Evolutionary conservation across 495 filamentous ascomycete species (phyloP).

Genomic region (Astrothelium macrocarpum): DNA sequence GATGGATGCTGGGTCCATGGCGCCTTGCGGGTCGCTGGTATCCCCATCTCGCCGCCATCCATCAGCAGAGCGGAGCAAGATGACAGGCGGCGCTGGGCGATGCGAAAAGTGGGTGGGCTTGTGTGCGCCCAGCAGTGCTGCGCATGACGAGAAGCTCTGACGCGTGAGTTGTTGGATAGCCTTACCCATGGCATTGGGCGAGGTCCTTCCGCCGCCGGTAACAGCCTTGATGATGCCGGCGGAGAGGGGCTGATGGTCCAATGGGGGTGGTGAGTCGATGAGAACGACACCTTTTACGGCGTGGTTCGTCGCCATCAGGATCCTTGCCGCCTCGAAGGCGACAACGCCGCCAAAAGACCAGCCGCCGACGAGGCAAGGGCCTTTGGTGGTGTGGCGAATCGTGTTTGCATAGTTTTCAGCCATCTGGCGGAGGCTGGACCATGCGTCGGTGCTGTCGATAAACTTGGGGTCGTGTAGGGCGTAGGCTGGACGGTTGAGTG

Average conservation of each 20-base stretch:
- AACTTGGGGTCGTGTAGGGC: constrained; percentile 9
- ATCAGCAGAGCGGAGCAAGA: constrained; percentile 1
- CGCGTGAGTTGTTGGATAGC: not conserved
- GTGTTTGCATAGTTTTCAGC: constrained; percentile 1
- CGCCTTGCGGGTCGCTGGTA: constrained; percentile 13
- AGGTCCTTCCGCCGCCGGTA: constrained; percentile 6
- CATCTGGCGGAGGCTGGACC: constrained; percentile 7
- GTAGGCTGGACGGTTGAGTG: constrained; percentile 2
- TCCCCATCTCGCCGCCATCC: constrained; percentile 9
- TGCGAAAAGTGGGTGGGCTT: constrained; percentile 5
- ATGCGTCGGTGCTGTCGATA: constrained; percentile 7
- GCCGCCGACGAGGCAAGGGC: constrained; percentile 9
- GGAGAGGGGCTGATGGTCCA: constrained; percentile 13
- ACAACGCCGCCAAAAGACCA: constrained; percentile 18
- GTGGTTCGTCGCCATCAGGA: constrained; percentile 4
- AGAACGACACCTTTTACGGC: constrained; percentile 11
- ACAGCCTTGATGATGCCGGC: constrained; percentile 9
- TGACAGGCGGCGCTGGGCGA: not conserved
- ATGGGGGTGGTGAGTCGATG: constrained; percentile 14
- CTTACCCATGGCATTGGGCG: constrained; percentile 6
- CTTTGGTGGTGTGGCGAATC: constrained; percentile 5
- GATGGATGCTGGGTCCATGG: constrained; percentile 14
- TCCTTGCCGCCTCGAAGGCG: constrained; percentile 9
- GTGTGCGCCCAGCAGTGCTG: constrained; percentile 7
- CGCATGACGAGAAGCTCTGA: constrained; percentile 8